Evolutionary conservation across 192 early-diverging fungal genomes (phyloP).

Genomic region (Thamnidium elegans): DNA sequence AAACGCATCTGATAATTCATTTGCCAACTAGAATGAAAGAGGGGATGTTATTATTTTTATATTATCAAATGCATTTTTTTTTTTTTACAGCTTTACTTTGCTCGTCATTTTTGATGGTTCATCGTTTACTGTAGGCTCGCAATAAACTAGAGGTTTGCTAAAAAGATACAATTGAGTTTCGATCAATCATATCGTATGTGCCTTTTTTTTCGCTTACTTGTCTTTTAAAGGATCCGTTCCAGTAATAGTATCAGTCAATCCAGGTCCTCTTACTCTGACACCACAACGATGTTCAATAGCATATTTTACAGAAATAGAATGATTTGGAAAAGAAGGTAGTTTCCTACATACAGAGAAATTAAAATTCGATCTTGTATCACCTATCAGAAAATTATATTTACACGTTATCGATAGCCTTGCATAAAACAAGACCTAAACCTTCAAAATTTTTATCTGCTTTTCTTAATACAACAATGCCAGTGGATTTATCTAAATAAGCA

Average conservation of each 20-base stretch:
- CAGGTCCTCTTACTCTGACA: constrained; percentile 31
- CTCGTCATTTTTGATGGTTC: constrained; percentile 27
- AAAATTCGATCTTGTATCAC: not conserved
- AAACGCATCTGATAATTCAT: constrained; percentile 30
- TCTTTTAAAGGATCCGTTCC: constrained; percentile 38
- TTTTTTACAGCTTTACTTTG: constrained; percentile 13
- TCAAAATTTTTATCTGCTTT: constrained; percentile 37
- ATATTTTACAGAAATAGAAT: constrained; percentile 33
- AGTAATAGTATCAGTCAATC: constrained; percentile 32
- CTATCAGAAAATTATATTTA: not conserved
- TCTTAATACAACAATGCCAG: constrained; percentile 27
- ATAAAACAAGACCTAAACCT: constrained; percentile 28
- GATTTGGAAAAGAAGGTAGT: constrained; percentile 36
- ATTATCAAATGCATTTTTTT: not conserved
- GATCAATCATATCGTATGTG: too few species aligned
- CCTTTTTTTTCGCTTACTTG: constrained; percentile 19
- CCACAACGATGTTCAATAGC: constrained; percentile 39
- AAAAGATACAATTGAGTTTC: not conserved
- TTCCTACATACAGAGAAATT: constrained; percentile 8
- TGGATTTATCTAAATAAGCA: constrained; percentile 28
- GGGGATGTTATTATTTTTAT: not conserved
- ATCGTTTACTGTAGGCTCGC: constrained; percentile 20
- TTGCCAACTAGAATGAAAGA: constrained; percentile 20
- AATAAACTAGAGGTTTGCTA: constrained; percentile 25
- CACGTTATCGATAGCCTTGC: constrained; percentile 31